Base-by-base conservation (phyloP, 192 early-diverging fungal genomes). In the Coemansia sp. region DNA sequence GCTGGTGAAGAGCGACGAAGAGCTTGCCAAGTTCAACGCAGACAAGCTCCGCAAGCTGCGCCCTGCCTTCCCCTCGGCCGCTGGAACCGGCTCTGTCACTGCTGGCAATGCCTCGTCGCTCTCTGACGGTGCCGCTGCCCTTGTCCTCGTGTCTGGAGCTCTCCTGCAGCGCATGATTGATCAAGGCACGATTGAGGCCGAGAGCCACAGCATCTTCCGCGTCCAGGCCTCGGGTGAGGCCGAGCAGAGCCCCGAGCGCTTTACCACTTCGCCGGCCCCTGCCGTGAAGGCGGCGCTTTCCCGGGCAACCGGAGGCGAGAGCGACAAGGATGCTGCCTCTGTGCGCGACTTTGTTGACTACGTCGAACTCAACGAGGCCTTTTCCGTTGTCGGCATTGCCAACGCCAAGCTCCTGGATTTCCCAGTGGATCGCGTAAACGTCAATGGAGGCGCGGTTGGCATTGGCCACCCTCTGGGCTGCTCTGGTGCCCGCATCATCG, bases 381-480 rank as follows among this genome's bases (percentile, higher is more conserved):
- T 93, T 70, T 88, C 91, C 11, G 89, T 91, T 0, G 92, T 92
- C 12, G 89, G 88, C 7, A 84, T 93, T 23, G 94, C 95, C 52
- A 96, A 96, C 79, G 84, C 85, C 64, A 89, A 92, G 73, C 85
- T 95, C 14, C 73, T 97, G 36, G 85, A 79, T 23, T 74, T 98
- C 48, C 77, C 72, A 34, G 70, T 74, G 8, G 88, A 89, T n/a
- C 92, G 93, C 50, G 86, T 98, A 58, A 99, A 99, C 66, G 86
- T 92, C n/a, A 88, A 89, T 75, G 97, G 97, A 62, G 97, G 97
- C 53, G 95, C 97, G 28, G 95, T 97, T 31, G 93, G 93, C 0
- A 85, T 96, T 43, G 97, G 97, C n/a, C 97, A 99, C 77, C 97
- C 97, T 59, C 85, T 99, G n/a, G 97, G 97, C 38, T 95, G 93